Evolutionary conservation across 768 basidiomycete species (phyloP).

Genomic region (Trametopsis cervina): DNA sequence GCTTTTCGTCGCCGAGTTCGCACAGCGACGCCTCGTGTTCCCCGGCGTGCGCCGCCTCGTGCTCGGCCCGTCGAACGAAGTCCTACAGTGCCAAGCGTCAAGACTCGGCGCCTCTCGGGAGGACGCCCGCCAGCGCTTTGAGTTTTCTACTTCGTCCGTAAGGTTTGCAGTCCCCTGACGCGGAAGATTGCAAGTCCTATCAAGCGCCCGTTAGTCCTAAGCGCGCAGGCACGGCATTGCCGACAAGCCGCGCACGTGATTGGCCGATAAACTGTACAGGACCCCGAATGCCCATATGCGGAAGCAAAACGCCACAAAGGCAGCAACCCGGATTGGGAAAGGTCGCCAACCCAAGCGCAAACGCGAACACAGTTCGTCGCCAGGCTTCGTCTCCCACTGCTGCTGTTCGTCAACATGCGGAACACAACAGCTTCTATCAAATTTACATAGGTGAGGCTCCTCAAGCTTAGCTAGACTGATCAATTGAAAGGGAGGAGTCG

Average conservation of each 20-base stretch:
- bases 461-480: neutral
- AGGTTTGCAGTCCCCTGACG: neutral
- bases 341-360: neutral
- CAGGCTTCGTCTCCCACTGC: neutral
- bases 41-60: too few species aligned
- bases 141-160: neutral
- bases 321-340: neutral
- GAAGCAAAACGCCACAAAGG: neutral
- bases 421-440: neutral
- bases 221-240: neutral
- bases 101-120: too few species aligned
- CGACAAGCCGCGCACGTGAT: neutral
- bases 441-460: neutral
- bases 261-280: neutral
- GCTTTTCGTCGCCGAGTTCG: too few species aligned
- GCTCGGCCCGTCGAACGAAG: too few species aligned
- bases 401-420: neutral
- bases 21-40: too few species aligned
- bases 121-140: too few species aligned
- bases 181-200: neutral
- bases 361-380: neutral
- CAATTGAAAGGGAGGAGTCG: neutral
- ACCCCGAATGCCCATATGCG: neutral
- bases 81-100: too few species aligned
- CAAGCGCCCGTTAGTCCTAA: neutral